Base-by-base conservation (phyloP, 495 filamentous ascomycete species). In the Pyrenula aspistea region DNA sequence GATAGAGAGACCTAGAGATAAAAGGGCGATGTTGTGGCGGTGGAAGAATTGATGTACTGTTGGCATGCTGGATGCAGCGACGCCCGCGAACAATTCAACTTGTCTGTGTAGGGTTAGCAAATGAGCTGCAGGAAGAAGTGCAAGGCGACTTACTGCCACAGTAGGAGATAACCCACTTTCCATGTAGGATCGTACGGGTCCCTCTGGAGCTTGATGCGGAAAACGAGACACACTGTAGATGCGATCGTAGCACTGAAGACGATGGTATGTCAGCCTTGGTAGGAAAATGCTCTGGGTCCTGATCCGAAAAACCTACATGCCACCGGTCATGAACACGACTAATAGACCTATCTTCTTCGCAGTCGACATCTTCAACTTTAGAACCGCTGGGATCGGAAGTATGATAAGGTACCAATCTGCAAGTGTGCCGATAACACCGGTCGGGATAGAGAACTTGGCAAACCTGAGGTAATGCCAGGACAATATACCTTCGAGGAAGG, bases 81-180 rank as follows among this genome's bases (percentile, higher is more conserved):
- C 58, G 49, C 58, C 55, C 10, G 58, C 22, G 55, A 59, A 60
- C 58, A 60, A 59, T 49, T 60, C 58, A 25, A 60, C 53, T 58
- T 12, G 47, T 25, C 58, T 60, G 55, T 11, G 21, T 20, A 60
- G 24, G 10, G 2, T 59, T 51, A 59, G 49, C 47, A 21, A n/a
- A 22, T 2, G 22, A 25, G 12, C 12, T 21, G 19, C 2, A 11
- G 4, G n/a, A 12, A n/a, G 36, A 12, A 11, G 36, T 22, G 48
- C 48, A 20, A 22, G 49, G 55, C 22, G n/a, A 24, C 55, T 52
- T 52, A 60, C 58, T 1, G 2, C 36, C 58, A 53, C 19, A 60
- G 22, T 25, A 52, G 25, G 12, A 57, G 49, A 19, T 57, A 57
- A 23, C n/a, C 8, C 21, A n/a, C 36, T 10, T 53, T 22, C 55